phyloP scores from a whole-genome alignment of 345 rosid species.

The Ceriops decandra region DNA sequence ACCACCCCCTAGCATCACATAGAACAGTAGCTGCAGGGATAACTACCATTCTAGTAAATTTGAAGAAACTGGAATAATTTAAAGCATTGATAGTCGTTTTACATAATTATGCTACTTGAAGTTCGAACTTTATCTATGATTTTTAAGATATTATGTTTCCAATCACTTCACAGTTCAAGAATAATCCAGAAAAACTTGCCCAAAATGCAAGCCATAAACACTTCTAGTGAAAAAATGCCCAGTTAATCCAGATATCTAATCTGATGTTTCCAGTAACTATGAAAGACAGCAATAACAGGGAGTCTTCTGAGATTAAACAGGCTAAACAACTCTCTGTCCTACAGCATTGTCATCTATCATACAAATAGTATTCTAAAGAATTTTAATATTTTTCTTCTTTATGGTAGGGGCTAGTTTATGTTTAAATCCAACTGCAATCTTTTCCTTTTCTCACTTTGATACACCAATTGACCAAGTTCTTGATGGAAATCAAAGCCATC shows the following conservation, averaged over 20 bases:
- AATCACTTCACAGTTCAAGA: no score
- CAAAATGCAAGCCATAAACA: no score
- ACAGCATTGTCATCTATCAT: neutral
- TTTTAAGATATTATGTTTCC: no score
- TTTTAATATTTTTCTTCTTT: neutral
- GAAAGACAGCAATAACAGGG: neutral
- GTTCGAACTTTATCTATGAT: no score
- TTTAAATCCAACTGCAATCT: neutral
- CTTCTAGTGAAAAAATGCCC: neutral
- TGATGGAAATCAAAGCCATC: no score
- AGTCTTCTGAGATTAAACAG: neutral
- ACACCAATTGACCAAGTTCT: neutral
- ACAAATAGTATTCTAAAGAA: neutral
- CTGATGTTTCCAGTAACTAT: neutral
- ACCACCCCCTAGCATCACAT: no score
- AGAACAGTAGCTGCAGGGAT: no score
- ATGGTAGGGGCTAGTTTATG: neutral
- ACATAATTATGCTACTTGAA: no score
- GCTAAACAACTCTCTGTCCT: neutral
- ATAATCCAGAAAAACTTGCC: no score
- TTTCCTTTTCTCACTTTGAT: neutral
- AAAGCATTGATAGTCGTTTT: no score
- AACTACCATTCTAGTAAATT: no score
- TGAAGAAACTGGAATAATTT: no score
- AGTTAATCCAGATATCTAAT: neutral